phyloP scores from a whole-genome alignment of 129 eudicot species.

The Flaveria bidentis region DNA sequence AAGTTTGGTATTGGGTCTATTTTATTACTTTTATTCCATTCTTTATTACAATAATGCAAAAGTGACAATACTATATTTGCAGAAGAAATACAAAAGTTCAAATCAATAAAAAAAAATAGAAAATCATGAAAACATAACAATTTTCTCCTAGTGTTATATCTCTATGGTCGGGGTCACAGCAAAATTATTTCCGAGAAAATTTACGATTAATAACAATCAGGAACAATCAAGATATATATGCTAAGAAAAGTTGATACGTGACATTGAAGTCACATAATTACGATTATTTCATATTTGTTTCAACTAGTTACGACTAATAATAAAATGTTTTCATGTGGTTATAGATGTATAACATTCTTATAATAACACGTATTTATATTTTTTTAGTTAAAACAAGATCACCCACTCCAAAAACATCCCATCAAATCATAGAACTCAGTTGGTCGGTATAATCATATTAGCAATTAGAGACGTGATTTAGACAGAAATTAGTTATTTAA shows the following conservation, averaged over 20 bases:
- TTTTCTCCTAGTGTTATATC: background rate
- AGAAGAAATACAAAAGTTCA: background rate
- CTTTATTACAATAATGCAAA: background rate
- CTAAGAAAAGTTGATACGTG: too few relatives aligned
- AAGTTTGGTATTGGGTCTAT: background rate
- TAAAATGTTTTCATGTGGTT: too few relatives aligned
- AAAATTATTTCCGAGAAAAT: too few relatives aligned
- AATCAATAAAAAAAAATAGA: background rate
- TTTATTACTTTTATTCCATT: background rate
- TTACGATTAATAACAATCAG: too few relatives aligned
- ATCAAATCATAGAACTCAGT: conserved; percentile 19
- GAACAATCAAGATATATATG: too few relatives aligned
- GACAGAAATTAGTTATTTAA: conserved; percentile 27
- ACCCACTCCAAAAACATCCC: conserved; percentile 15
- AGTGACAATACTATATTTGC: background rate
- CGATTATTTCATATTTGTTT: too few relatives aligned
- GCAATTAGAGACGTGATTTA: conserved; percentile 27
- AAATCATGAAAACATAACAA: background rate
- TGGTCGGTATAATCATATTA: conserved; percentile 32
- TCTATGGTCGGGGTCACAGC: too few relatives aligned
- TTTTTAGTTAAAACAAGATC: too few relatives aligned
- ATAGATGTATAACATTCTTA: too few relatives aligned
- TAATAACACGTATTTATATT: too few relatives aligned
- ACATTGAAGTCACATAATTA: too few relatives aligned
- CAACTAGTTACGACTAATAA: too few relatives aligned